Base-by-base conservation (phyloP, 176 grass and related monocot genomes). In the Avena insularis region DNA sequence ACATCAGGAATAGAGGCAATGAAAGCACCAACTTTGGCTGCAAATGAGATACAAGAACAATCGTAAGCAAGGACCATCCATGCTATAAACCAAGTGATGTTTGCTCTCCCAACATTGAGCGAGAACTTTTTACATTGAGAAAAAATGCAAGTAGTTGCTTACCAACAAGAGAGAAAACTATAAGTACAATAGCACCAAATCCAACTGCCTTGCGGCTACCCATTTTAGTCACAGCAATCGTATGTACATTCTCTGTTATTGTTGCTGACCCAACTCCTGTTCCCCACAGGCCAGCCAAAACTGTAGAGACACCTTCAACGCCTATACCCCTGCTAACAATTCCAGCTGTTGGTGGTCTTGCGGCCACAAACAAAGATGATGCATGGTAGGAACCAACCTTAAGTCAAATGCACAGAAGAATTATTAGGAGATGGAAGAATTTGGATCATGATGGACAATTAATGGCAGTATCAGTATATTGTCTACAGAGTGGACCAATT, bases 171-270 rank as follows among this genome's bases (percentile, higher is more conserved):
- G 97, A 93, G 47, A 99, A 23, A 35, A 99, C 56, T 82, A 99
- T 54, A 45, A 99, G 92, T 87, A 96, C 84, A 81, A 93, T 74
- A 82, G 94, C 97, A 79, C 97, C 94, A 51, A 99, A 94, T 84
- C 95, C 92, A 81, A 99, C 90, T 78, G 92, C 93, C 86, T 88
- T 93, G 49, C 94, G 92, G 36, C 90, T 99, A 69, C 94, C 97
- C 97, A 99, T 96, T 96, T 99, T 99, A 80, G 94, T 99, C 46
- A 96, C 90, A 85, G 97, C 97, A 80, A 99, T 96, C 48, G 97
- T 96, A 86, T 96, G 97, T 48, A 99, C 90, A 48, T 99, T 99
- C 79, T 99, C 97, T 47, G 97, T 99, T 80, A 99, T 80, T 7
- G 94, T 99, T 46, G 94, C 76, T 3, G 92, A 99, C 9, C 94